Evolutionary conservation across 1,139 yeast genomes (phyloP).

Genomic region (Debaryomyces subglobosus): DNA sequence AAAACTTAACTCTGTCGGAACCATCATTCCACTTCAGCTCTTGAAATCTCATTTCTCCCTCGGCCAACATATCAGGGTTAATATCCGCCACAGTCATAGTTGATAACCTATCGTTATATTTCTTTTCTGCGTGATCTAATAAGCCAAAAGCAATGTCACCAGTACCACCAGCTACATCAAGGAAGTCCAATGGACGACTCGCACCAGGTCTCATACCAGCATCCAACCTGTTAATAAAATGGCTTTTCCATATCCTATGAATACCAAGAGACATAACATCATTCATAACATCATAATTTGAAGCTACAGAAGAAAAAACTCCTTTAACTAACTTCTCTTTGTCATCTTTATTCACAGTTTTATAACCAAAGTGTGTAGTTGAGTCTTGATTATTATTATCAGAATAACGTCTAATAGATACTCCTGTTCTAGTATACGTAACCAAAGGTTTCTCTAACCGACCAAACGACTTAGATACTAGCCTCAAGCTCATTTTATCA

Average conservation of each 20-base stretch:
- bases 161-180: slow-evolving; percentile 99
- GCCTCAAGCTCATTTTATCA: slow-evolving; percentile 12
- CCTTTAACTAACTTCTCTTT: slow-evolving; percentile 87
- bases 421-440: background rate
- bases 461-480: slow-evolving; percentile 7
- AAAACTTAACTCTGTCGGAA: slow-evolving; percentile 67
- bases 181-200: slow-evolving; percentile 72
- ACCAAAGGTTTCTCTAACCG: slow-evolving; percentile 4
- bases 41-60: slow-evolving; percentile 79
- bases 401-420: slow-evolving; percentile 10
- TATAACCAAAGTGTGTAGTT: slow-evolving; percentile 93
- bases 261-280: slow-evolving; percentile 97
- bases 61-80: slow-evolving; percentile 92
- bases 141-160: slow-evolving; percentile 98
- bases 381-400: slow-evolving; percentile 10
- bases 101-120: slow-evolving; percentile 73
- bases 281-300: slow-evolving; percentile 93
- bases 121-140: slow-evolving; percentile 82
- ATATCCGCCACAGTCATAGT: slow-evolving; percentile 93
- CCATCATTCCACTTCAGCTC: slow-evolving; percentile 55
- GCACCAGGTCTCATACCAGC: slow-evolving; percentile 94
- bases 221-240: slow-evolving; percentile 82
- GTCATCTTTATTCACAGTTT: slow-evolving; percentile 76
- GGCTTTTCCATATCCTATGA: slow-evolving; percentile 93
- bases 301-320: slow-evolving; percentile 93